phyloP scores from a whole-genome alignment of 108 stramenopile genomes.

The Cyclotella atomus region DNA sequence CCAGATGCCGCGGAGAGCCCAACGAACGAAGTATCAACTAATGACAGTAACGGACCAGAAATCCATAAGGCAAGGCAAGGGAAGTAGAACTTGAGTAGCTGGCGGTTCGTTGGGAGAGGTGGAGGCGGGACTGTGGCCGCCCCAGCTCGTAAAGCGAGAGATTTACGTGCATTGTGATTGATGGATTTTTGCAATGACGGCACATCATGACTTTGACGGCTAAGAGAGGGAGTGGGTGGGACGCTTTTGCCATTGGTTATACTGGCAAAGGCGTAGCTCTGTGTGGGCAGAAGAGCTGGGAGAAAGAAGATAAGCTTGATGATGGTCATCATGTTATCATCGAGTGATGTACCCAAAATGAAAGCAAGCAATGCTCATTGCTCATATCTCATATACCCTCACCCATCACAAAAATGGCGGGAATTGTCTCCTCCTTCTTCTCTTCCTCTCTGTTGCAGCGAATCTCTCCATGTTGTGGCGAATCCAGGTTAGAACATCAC shows the following conservation, averaged over 20 bases:
- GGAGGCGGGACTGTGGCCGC: conserved; percentile 30
- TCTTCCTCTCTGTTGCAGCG: no score
- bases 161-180: neutral
- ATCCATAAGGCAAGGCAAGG: conserved; percentile 87
- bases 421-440: no score
- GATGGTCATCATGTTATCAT: conserved; percentile 2
- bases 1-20: conserved; percentile 64
- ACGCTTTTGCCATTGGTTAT: neutral
- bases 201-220: neutral
- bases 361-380: no score
- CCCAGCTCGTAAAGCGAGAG: neutral
- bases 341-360: no score
- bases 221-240: neutral
- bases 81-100: conserved; percentile 75
- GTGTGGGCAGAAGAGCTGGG: neutral
- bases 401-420: neutral
- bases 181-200: neutral
- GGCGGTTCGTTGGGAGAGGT: conserved; percentile 54
- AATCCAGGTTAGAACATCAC: neutral
- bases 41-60: conserved; percentile 74
- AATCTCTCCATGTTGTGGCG: no score
- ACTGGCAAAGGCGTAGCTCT: conserved; percentile 7
- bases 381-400: no score
- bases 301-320: conserved; percentile 6
- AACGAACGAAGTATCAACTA: conserved; percentile 88